Base-by-base conservation (phyloP, 2,329 filamentous ascomycete species). In the Fusarium sp. region DNA sequence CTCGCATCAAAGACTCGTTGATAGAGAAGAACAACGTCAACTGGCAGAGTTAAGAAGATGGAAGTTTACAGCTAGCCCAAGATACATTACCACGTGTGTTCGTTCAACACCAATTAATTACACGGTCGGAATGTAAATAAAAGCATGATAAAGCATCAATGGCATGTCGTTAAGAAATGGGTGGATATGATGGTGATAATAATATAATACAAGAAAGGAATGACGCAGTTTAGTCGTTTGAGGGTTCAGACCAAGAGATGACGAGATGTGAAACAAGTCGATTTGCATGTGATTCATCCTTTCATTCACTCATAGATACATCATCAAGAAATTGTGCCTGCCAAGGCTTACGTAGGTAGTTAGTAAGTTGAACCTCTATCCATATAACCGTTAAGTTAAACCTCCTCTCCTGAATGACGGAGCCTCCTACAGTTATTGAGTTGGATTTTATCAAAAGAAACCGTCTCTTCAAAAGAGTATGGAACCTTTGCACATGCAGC, bases 261-360 rank as follows among this genome's bases (percentile, higher is more conserved):
- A 71, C 53, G 57, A 59, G 44, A 65, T 56, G 54, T 67, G 68
- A 69, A 69, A 70, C 70, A 72, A n/a, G 34, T n/a, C 11, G 20
- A 58, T 74, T 74, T 72, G 49, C 72, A 74, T 74, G 72, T 74
- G 72, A 74, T 65, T 27, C 16, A 25, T 52, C 4, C 22, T 22
- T 22, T 38, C 16, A 34, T 34, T 34, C 32, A 34, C 18, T 18
- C 32, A 18, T 34, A 18, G 16, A 16, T 34, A 34, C 27, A 29
- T 29, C 29, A 30, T n/a, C 18, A 38, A 62, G 51, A 29, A 48
- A 43, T 20, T 18, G 59, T 65, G 56, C 67, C 58, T 70, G 51
- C 57, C 62, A 63, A 64, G 48, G 40, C 44, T 32, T 11, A 29
- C 9, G 2, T 13, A 16, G 40, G 30, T 57, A 20, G 9, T 8